Conservation (phyloP, 495 filamentous ascomycete genomes). For the Trichoderma virens region DNA sequence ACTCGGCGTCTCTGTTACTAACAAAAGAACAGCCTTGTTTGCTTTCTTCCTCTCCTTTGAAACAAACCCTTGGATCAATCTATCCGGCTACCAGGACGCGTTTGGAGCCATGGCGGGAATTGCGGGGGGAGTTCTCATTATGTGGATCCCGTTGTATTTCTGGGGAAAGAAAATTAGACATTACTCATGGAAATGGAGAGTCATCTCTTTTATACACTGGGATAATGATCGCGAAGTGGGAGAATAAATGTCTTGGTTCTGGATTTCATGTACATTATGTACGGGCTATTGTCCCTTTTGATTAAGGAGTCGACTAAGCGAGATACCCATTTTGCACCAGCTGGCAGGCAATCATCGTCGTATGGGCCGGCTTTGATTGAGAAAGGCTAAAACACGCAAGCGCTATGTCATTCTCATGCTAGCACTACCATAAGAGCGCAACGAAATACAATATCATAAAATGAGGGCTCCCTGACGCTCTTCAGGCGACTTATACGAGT, state of each 20-base stretch:
- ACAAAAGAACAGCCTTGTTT: slow-evolving; percentile 31
- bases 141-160: slow-evolving; percentile 38
- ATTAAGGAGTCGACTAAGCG: slow-evolving; percentile 1
- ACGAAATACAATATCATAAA: no score
- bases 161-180: slow-evolving; percentile 42
- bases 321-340: slow-evolving; percentile 3
- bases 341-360: not conserved
- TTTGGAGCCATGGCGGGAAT: slow-evolving; percentile 50
- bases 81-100: slow-evolving; percentile 40
- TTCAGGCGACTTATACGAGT: no score
- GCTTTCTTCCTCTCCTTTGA: slow-evolving; percentile 54
- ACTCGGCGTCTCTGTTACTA: not conserved
- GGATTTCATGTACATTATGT: not conserved
- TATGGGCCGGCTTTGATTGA: no score
- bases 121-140: slow-evolving; percentile 30
- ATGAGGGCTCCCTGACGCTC: not conserved
- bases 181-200: slow-evolving; percentile 37
- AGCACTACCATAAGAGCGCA: not conserved
- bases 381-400: no score
- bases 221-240: slow-evolving; percentile 42
- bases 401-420: not conserved
- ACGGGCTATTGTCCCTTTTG: not conserved
- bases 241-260: slow-evolving; percentile 22
- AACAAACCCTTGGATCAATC: slow-evolving; percentile 50
- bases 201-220: slow-evolving; percentile 42